These are phyloP conservation scores for Picea sitchensis DNA, from an alignment of 75 land plant species.

Conservation along the genomic window DNA sequence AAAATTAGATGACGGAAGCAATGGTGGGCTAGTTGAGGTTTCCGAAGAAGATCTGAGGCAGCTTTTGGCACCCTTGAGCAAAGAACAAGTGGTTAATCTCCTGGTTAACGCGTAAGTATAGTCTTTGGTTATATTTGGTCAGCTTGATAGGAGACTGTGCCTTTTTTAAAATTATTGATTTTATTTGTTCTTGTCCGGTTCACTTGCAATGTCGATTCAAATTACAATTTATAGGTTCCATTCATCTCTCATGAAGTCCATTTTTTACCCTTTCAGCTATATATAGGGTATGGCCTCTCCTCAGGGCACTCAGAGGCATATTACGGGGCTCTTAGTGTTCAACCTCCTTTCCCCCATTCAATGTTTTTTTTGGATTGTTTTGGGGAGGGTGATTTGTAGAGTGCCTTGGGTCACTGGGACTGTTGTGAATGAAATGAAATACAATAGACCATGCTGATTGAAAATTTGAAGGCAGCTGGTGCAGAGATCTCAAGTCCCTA, in stretches of 20 bases:
- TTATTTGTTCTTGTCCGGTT: neutral
- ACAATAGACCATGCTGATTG: no score
- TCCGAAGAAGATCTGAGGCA: constrained; percentile 34
- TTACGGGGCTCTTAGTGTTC: no score
- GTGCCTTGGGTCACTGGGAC: no score
- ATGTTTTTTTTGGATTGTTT: no score
- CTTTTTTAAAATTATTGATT: neutral
- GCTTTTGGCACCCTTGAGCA: constrained; percentile 37
- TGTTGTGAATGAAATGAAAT: no score
- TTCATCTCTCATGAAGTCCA: neutral
- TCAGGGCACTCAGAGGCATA: no score
- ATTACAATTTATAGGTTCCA: neutral
- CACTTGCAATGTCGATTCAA: neutral
- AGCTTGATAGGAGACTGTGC: neutral
- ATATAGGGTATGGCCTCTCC: no score
- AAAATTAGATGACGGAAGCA: constrained; percentile 11
- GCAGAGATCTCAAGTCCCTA: no score
- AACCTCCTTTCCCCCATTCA: no score
- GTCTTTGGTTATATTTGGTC: neutral
- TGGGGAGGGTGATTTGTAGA: no score
- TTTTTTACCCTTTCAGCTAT: no score
- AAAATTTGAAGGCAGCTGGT: no score
- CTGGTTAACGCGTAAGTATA: constrained; percentile 37
- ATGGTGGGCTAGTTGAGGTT: constrained; percentile 6
- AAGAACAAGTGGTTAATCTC: constrained; percentile 36